Conservation (phyloP, 148 eudicot genomes). For the Rhododendron williamsianum region DNA sequence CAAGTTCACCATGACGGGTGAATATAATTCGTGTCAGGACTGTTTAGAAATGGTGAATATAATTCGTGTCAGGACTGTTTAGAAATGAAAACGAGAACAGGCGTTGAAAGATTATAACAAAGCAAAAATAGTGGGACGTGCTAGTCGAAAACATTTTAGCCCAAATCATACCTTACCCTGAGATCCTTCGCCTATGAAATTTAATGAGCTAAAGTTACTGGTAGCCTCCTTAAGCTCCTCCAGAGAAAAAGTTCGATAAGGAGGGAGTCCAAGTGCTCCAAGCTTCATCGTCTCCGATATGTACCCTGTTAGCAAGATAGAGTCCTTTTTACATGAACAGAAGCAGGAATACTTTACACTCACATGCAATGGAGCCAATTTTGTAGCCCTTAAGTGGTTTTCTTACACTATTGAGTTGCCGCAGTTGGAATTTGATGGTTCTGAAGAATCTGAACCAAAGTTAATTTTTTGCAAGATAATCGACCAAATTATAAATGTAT, state of each 20-base stretch:
- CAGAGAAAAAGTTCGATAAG: slow-evolving; percentile 55
- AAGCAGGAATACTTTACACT: not conserved
- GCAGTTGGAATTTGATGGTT: not conserved
- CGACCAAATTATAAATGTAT: not conserved
- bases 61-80: not conserved
- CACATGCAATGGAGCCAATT: not conserved
- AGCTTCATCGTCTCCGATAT: slow-evolving; percentile 66
- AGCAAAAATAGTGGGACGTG: not conserved
- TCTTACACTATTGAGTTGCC: not conserved
- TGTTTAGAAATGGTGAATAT: not conserved
- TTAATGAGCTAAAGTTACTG: slow-evolving; percentile 34
- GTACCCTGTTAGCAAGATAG: slow-evolving; percentile 44
- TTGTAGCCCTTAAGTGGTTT: not conserved
- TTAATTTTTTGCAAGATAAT: not conserved
- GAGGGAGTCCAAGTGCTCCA: slow-evolving; percentile 60
- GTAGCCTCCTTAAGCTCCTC: slow-evolving; percentile 75
- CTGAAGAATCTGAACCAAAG: not conserved
- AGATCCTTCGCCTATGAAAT: slow-evolving; percentile 54
- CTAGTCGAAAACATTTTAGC: too few species aligned
- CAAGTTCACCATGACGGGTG: not conserved
- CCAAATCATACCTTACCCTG: slow-evolving; percentile 41
- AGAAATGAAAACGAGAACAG: not conserved
- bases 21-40: not conserved
- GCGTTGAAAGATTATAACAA: not conserved
- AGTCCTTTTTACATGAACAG: not conserved